Evolutionary conservation across 345 rosid genomes (phyloP).

Genomic region (Acer saccharum): DNA sequence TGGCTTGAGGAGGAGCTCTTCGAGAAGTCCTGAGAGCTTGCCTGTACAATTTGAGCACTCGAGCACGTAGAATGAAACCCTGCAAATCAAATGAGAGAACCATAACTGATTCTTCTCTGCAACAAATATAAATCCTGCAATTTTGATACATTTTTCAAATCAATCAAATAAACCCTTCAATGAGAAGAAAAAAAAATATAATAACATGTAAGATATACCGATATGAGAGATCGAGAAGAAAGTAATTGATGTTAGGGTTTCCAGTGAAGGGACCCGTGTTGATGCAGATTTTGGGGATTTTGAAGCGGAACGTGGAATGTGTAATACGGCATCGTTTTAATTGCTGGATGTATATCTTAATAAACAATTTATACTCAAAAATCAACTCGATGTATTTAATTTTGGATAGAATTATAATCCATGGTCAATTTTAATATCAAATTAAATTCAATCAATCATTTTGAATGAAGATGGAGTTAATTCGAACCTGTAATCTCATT

Average conservation of each 20-base stretch:
- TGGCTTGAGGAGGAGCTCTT: conserved; percentile 65
- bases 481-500: too few species aligned
- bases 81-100: conserved; percentile 57
- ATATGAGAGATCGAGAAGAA: background rate
- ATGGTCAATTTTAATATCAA: too few species aligned
- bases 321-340: background rate
- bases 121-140: background rate
- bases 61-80: conserved; percentile 81
- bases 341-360: too few species aligned
- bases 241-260: background rate
- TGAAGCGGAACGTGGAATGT: background rate
- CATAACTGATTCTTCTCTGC: conserved; percentile 44
- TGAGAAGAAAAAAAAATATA: too few species aligned
- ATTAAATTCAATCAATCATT: too few species aligned
- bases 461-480: too few species aligned
- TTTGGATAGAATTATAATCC: too few species aligned
- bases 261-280: background rate
- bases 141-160: background rate
- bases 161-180: background rate
- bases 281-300: background rate
- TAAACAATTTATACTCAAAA: too few species aligned
- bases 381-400: too few species aligned
- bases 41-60: conserved; percentile 82
- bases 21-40: conserved; percentile 70
- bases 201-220: background rate